Conservation (phyloP, 495 filamentous ascomycete species). For the Daldinia grandis region DNA sequence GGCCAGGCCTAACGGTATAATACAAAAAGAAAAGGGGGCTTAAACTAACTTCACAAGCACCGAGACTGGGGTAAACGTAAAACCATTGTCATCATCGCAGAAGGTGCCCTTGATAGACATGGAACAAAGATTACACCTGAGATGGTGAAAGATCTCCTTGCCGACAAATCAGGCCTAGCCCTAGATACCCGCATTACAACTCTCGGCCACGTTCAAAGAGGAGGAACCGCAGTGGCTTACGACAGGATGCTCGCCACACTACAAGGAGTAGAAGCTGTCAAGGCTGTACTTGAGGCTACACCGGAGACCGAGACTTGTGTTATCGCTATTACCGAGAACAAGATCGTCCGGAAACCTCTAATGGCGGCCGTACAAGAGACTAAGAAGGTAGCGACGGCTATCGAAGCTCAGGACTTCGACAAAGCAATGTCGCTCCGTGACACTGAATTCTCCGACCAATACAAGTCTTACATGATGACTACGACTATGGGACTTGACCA, state of each 20-base stretch:
- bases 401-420: constrained; percentile 82
- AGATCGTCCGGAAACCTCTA: constrained; percentile 87
- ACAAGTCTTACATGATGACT: constrained; percentile 87
- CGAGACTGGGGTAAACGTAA: constrained; percentile 91
- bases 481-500: constrained; percentile 65
- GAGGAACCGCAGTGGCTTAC: constrained; percentile 90
- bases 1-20: not conserved
- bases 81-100: constrained; percentile 97
- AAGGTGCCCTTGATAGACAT: constrained; percentile 88
- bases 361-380: constrained; percentile 89
- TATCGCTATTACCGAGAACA: constrained; percentile 97
- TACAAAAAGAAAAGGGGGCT: not conserved
- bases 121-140: constrained; percentile 83
- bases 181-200: constrained; percentile 96
- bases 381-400: constrained; percentile 80
- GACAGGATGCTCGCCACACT: constrained; percentile 93
- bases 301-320: constrained; percentile 92
- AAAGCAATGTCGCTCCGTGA: constrained; percentile 87
- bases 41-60: constrained; percentile 69
- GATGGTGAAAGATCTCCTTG: constrained; percentile 87
- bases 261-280: constrained; percentile 96
- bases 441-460: constrained; percentile 93
- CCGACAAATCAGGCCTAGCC: constrained; percentile 70
- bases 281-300: constrained; percentile 90
- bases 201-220: constrained; percentile 94